Conservation (phyloP, 2,329 filamentous ascomycete species). For the Xylaria sp. region DNA sequence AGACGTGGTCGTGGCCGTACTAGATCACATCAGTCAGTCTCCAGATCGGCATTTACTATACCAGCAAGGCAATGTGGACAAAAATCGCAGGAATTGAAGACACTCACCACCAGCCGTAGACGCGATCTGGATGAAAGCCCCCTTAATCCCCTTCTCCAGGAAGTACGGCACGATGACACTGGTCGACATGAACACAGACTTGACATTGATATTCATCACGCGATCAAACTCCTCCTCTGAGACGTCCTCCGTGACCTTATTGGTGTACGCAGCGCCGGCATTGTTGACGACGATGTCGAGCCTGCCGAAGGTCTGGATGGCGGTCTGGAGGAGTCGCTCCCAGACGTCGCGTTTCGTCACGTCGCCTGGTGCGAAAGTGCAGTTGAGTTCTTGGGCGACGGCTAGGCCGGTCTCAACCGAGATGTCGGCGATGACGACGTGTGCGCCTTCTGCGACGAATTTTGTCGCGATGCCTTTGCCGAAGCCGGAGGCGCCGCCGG, state of each 20-base stretch:
- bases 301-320: conserved; percentile 43
- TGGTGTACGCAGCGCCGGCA: conserved; percentile 53
- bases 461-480: conserved; percentile 56
- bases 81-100: too few relatives aligned
- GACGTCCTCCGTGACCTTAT: conserved; percentile 59
- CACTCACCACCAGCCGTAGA: conserved; percentile 50
- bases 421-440: conserved; percentile 59
- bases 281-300: conserved; percentile 59
- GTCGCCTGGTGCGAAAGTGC: conserved; percentile 41
- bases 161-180: conserved; percentile 57
- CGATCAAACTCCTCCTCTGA: conserved; percentile 62
- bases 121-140: conserved; percentile 60
- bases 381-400: conserved; percentile 42
- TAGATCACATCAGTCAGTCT: background rate
- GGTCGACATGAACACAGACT: conserved; percentile 57
- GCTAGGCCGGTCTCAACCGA: conserved; percentile 46
- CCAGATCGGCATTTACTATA: too few relatives aligned
- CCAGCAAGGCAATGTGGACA: too few relatives aligned
- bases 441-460: conserved; percentile 55
- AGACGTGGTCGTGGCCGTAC: conserved; percentile 55
- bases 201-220: conserved; percentile 64
- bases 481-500: conserved; percentile 58
- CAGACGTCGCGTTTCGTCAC: conserved; percentile 51
- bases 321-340: conserved; percentile 43
- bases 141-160: conserved; percentile 47